Evolutionary conservation across 78 protist genomes (phyloP), one percentile per base, ranked within the genome.

Genomic region (Emiliania huxleyi): DNA sequence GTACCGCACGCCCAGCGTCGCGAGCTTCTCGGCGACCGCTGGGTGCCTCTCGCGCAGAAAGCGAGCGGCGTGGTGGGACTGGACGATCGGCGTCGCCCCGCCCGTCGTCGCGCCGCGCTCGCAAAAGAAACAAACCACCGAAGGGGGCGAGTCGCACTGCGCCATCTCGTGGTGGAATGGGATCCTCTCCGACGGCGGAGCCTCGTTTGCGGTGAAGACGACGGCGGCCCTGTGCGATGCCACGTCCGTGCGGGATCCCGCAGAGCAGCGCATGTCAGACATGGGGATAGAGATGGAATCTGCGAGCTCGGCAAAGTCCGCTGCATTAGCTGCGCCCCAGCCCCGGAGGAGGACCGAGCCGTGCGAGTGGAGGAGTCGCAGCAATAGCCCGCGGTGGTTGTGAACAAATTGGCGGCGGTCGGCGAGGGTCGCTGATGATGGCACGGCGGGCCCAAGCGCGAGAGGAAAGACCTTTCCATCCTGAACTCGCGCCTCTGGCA

Each of bases 111-210:
- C 49, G 8, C 21, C 44, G 15, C 1, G 3, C 85, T 77, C 85
- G 46, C 85, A 77, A 19, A 77, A 77, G 46, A 77, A 77, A 15
- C 11, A 21, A 42, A 29, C n/a, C 40, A 15, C 11, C 44, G 18
- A 8, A 3, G 85, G 85, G 23, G 25, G 44, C 46, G 2, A 23
- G 1, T 40, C 46, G 46, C 85, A 77, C 46, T 77, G 85, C 3
- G 85, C 85, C 85, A 77, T 77, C 85, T 77, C 85, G 85, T 35
- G 46, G 85, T 77, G 85, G 48, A 77, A 40, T 0, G 85, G 85
- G 46, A 77, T 77, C 33, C 0, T 3, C 85, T 77, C 85, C 21
- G 85, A 77, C 33, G 85, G 85, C 49, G 85, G 85, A 45, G 85
- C 85, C 46, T 77, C 85, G 85, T 77, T 77, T 18, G 85, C 85